A percentile compares a stretch with the other conserved stretches of the same genome.
Conservation (phyloP, 371 early-diverging fungal genomes). For the Caulochytrium protostelioides region DNA sequence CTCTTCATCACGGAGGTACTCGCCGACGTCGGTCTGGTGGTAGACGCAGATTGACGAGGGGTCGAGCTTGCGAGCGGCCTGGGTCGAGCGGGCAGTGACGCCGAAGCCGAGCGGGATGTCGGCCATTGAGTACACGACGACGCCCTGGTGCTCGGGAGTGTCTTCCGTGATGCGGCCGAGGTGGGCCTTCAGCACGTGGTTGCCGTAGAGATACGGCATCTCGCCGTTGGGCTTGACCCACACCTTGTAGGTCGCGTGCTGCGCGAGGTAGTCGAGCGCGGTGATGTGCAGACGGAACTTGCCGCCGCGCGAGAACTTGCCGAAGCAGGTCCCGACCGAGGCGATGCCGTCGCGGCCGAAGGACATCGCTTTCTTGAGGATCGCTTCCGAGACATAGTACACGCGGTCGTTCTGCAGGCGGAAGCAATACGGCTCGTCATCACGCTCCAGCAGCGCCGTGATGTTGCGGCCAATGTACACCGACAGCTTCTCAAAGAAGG, state of each 20-base stretch:
- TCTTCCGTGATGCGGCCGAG: slow-evolving; percentile 89
- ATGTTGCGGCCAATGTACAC: slow-evolving; percentile 92
- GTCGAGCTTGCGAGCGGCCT: slow-evolving; percentile 72
- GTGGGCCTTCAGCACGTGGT: slow-evolving; percentile 96
- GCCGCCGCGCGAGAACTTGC: slow-evolving; percentile 94
- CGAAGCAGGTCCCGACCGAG: slow-evolving; percentile 87
- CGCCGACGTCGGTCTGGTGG: slow-evolving; percentile 97
- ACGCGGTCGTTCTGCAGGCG: slow-evolving; percentile 79
- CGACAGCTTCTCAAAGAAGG: slow-evolving; percentile 83
- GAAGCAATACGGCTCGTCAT: slow-evolving; percentile 88
- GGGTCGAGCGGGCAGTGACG: slow-evolving; percentile 79
- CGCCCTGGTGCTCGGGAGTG: slow-evolving; percentile 93
- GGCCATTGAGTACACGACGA: slow-evolving; percentile 80
- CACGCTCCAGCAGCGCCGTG: slow-evolving; percentile 75
- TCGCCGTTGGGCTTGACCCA: slow-evolving; percentile 98
- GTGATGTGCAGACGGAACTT: slow-evolving; percentile 94
- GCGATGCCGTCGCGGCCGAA: slow-evolving; percentile 71
- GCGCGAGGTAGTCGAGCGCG: slow-evolving; percentile 71
- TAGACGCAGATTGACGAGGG: slow-evolving; percentile 75
- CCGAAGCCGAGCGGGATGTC: slow-evolving; percentile 97
- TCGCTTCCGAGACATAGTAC: slow-evolving; percentile 83
- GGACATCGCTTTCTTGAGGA: slow-evolving; percentile 66
- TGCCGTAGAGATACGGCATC: slow-evolving; percentile 98
- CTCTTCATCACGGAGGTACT: slow-evolving; percentile 89
- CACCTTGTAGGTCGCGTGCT: slow-evolving; percentile 88